A percentile compares a stretch with the other conserved stretches of the same genome.
phyloP scores from a whole-genome alignment of 2,329 filamentous ascomycete species.

The Biscogniauxia marginata region DNA sequence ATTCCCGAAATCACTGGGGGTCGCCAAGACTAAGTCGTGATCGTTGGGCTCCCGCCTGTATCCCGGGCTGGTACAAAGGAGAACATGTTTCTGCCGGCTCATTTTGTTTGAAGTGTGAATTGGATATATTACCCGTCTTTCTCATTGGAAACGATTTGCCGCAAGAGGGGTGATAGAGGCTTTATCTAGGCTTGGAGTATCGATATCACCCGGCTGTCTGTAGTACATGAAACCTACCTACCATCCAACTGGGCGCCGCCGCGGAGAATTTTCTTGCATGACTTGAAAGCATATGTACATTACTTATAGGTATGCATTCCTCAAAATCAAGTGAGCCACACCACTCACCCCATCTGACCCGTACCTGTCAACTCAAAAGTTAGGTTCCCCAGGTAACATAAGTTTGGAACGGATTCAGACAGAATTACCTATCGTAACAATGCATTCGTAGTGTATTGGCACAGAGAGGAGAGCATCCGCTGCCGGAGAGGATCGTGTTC shows the following conservation, averaged over 20 bases:
- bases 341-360: not conserved
- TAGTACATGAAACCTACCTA: not conserved
- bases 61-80: not conserved
- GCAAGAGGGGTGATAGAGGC: not conserved
- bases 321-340: not conserved
- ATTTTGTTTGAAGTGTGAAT: not conserved
- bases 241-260: not conserved
- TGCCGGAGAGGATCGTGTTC: not conserved
- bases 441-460: not conserved
- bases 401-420: not conserved
- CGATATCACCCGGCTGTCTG: not conserved
- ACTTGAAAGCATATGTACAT: not conserved
- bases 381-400: not conserved
- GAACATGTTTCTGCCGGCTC: not conserved
- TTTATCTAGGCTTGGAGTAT: not conserved
- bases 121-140: not conserved
- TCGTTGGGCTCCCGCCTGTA: not conserved
- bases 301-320: not conserved
- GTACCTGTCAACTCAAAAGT: not conserved
- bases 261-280: slow-evolving; percentile 7
- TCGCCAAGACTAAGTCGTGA: not conserved
- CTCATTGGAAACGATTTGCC: not conserved
- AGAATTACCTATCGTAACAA: not conserved
- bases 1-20: not conserved
- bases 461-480: not conserved